Percentiles rank a stretch among this genome's conserved stretches.
These are phyloP conservation scores for Dioszegia aurantiaca DNA, from an alignment of 768 basidiomycete species.

Conservation along the genomic window DNA sequence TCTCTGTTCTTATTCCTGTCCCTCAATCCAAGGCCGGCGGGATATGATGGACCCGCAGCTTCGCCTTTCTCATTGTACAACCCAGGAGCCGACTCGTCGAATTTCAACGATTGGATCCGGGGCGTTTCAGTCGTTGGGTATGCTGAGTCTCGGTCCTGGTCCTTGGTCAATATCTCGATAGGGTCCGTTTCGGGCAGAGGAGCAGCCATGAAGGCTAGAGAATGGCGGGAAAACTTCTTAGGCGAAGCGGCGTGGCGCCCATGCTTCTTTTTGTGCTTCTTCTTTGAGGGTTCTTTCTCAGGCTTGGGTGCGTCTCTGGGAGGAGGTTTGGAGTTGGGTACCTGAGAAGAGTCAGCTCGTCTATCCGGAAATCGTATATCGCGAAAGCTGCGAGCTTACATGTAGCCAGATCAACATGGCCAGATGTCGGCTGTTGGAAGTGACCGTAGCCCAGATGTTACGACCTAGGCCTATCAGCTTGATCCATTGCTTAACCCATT, in stretches of 20 bases:
- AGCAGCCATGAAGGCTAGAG: neutral
- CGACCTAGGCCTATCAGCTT: constrained; percentile 54
- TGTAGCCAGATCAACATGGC: constrained; percentile 59
- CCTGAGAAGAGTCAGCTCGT: constrained; percentile 48
- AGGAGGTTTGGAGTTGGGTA: constrained; percentile 25
- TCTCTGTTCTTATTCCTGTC: neutral
- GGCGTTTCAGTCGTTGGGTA: neutral
- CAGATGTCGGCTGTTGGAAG: constrained; percentile 61
- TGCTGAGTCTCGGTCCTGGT: neutral
- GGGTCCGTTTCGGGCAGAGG: neutral
- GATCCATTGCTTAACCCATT: constrained; percentile 51
- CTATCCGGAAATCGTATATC: no score
- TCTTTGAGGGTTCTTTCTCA: constrained; percentile 7
- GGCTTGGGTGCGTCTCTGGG: constrained; percentile 16
- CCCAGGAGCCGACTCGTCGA: constrained; percentile 1
- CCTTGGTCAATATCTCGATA: constrained; percentile 4
- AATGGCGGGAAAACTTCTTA: constrained; percentile 1
- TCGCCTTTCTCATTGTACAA: neutral
- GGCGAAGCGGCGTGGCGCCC: neutral
- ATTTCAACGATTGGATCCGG: neutral
- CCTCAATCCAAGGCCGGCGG: neutral
- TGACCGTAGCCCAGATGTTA: constrained; percentile 68
- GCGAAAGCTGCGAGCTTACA: constrained; percentile 8
- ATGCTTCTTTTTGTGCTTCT: constrained; percentile 12
- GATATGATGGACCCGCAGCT: neutral